Percentiles rank a stretch among this genome's conserved stretches.
These are phyloP conservation scores for Hanseniaspora taiwanica DNA, from an alignment of 805 yeast genomes.

Conservation along the genomic window DNA sequence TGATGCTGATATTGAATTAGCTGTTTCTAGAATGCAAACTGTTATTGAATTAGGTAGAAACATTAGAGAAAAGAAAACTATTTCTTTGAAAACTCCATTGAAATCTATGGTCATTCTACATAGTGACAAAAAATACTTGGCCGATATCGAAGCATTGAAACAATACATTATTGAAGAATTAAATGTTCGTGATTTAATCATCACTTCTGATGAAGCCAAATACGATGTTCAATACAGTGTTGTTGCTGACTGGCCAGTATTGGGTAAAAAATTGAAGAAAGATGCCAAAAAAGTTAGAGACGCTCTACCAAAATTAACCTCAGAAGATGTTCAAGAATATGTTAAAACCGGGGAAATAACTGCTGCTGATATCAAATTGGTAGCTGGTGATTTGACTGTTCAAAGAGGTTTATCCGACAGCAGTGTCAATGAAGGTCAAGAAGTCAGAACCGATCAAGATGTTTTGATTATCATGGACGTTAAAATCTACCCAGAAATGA, in stretches of 20 bases:
- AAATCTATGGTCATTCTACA: slow-evolving; percentile 78
- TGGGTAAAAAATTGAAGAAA: slow-evolving; percentile 92
- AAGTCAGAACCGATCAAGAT: slow-evolving; percentile 77
- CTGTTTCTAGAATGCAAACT: slow-evolving; percentile 91
- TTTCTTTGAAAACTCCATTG: slow-evolving; percentile 90
- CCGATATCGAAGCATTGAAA: slow-evolving; percentile 66
- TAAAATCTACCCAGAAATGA: slow-evolving; percentile 73
- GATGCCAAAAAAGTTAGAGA: slow-evolving; percentile 91
- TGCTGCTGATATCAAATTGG: slow-evolving; percentile 82
- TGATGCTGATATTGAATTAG: slow-evolving; percentile 71
- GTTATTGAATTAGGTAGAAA: slow-evolving; percentile 94
- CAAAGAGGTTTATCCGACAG: slow-evolving; percentile 75
- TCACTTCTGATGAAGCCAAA: slow-evolving; percentile 81
- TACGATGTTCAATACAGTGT: slow-evolving; percentile 89
- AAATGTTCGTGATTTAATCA: slow-evolving; percentile 76
- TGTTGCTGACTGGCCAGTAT: slow-evolving; percentile 97
- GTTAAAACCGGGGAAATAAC: slow-evolving; percentile 58
- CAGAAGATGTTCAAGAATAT: slow-evolving; percentile 71
- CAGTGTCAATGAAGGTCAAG: slow-evolving; percentile 56
- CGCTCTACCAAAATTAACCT: slow-evolving; percentile 71
- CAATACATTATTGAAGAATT: slow-evolving; percentile 79
- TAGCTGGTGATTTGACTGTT: slow-evolving; percentile 79
- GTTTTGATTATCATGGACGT: slow-evolving; percentile 84
- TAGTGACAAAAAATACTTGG: slow-evolving; percentile 58
- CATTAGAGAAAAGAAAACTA: slow-evolving; percentile 89